Evolutionary conservation across 2,329 filamentous ascomycete genomes (phyloP).

Genomic region (Pseudogymnoascus sp.): DNA sequence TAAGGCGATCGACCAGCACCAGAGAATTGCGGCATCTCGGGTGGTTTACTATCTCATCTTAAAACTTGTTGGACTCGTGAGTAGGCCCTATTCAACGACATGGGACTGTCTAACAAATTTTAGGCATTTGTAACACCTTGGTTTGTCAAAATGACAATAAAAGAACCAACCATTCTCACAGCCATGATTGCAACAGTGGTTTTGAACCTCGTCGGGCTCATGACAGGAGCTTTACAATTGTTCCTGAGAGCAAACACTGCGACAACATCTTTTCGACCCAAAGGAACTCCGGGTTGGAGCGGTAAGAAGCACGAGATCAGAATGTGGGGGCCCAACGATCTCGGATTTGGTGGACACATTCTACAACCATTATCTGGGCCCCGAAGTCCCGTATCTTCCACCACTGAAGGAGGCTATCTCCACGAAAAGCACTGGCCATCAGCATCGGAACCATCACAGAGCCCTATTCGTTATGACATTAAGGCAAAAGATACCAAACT

Average conservation of each 20-base stretch:
- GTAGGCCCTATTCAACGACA: slow-evolving; percentile 21
- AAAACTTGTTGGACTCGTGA: slow-evolving; percentile 49
- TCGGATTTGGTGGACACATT: slow-evolving; percentile 23
- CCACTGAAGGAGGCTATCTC: not conserved
- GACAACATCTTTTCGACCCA: slow-evolving; percentile 44
- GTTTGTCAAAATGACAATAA: slow-evolving; percentile 49
- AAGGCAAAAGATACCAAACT: slow-evolving; percentile 17
- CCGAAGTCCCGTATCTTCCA: slow-evolving; percentile 9
- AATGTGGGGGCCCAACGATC: slow-evolving; percentile 36
- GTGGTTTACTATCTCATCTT: slow-evolving; percentile 59
- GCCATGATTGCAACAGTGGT: slow-evolving; percentile 58
- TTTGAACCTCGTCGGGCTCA: slow-evolving; percentile 56
- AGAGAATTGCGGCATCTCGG: slow-evolving; percentile 55
- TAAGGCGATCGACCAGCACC: slow-evolving; percentile 45
- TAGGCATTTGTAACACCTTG: slow-evolving; percentile 55
- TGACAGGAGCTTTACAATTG: slow-evolving; percentile 57
- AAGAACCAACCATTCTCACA: slow-evolving; percentile 39
- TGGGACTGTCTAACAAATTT: slow-evolving; percentile 20
- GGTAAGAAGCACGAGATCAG: slow-evolving; percentile 40
- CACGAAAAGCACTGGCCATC: slow-evolving; percentile 1
- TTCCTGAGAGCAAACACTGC: slow-evolving; percentile 57
- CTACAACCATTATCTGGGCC: slow-evolving; percentile 23
- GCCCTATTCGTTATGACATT: not conserved
- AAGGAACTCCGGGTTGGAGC: slow-evolving; percentile 39
- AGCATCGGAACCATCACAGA: not conserved